Percentiles rank a stretch among this genome's conserved stretches.
Evolutionary conservation across 2,329 filamentous ascomycete genomes (phyloP).

Genomic region (Elsinoe perseae): DNA sequence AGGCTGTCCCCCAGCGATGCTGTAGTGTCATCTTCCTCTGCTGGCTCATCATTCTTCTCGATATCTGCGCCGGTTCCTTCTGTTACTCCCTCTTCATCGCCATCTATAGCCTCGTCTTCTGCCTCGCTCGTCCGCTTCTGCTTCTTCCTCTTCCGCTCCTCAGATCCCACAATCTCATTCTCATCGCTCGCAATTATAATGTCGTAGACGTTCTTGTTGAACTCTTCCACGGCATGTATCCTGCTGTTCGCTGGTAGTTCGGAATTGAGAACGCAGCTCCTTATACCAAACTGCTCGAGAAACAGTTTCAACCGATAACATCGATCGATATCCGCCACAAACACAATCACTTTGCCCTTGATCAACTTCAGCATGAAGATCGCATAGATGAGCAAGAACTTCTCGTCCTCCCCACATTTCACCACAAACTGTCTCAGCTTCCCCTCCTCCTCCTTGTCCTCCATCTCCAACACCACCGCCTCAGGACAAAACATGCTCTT

Average conservation of each 20-base stretch:
- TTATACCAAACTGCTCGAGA: slow-evolving; percentile 92
- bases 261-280: slow-evolving; percentile 87
- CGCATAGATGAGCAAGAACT: slow-evolving; percentile 85
- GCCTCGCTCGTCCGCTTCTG: slow-evolving; percentile 24
- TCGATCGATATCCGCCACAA: slow-evolving; percentile 77
- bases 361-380: slow-evolving; percentile 93
- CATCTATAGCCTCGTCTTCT: slow-evolving; percentile 27
- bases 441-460: slow-evolving; percentile 70
- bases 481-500: slow-evolving; percentile 79
- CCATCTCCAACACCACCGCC: slow-evolving; percentile 71
- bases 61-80: slow-evolving; percentile 26
- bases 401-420: slow-evolving; percentile 92
- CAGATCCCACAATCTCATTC: slow-evolving; percentile 69
- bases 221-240: slow-evolving; percentile 92
- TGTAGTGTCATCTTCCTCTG: slow-evolving; percentile 28
- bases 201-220: slow-evolving; percentile 94
- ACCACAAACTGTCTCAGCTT: slow-evolving; percentile 55
- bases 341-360: slow-evolving; percentile 82
- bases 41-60: slow-evolving; percentile 24
- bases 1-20: slow-evolving; percentile 27
- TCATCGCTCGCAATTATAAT: slow-evolving; percentile 97
- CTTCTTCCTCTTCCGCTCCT: slow-evolving; percentile 35
- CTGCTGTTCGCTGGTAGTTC: slow-evolving; percentile 89
- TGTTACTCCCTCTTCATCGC: slow-evolving; percentile 22
- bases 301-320: slow-evolving; percentile 92